Percentiles rank a stretch among this genome's conserved stretches.
Conservation (phyloP, 164 flowering plant genomes). For the Macadamia tetraphylla region DNA sequence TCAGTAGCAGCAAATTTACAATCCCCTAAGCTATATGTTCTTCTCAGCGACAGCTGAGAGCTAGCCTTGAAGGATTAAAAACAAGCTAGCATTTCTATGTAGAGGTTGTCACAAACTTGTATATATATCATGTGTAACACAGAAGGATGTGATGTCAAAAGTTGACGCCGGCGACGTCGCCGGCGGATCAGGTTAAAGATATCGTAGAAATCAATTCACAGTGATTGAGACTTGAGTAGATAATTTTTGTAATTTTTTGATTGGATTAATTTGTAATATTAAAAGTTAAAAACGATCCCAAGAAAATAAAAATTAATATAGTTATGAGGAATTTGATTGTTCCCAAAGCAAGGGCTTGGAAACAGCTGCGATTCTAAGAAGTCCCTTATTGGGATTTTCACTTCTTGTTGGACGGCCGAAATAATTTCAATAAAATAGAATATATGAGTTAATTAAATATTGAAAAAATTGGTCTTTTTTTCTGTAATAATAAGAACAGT, state of each 20-base stretch:
- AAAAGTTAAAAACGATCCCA: slow-evolving; percentile 47
- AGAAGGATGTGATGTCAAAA: slow-evolving; percentile 17
- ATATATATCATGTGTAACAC: slow-evolving; percentile 19
- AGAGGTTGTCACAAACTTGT: slow-evolving; percentile 13
- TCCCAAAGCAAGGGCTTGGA: slow-evolving; percentile 36
- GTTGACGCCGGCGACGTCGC: slow-evolving; percentile 87
- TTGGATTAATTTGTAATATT: slow-evolving; percentile 4
- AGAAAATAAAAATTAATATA: slow-evolving; percentile 21
- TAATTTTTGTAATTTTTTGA: background rate
- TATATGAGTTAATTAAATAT: background rate
- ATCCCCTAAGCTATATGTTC: background rate
- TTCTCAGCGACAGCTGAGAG: background rate
- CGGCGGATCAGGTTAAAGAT: slow-evolving; percentile 60
- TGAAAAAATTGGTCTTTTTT: background rate
- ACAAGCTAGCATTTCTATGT: slow-evolving; percentile 13
- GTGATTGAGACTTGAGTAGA: slow-evolving; percentile 20
- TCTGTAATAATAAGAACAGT: slow-evolving; percentile 7
- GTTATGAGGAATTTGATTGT: slow-evolving; percentile 38
- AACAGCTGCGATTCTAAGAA: slow-evolving; percentile 18
- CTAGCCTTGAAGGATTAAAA: background rate
- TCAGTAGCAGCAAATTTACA: no score
- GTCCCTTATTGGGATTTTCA: slow-evolving; percentile 38
- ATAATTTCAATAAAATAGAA: slow-evolving; percentile 6
- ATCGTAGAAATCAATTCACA: slow-evolving; percentile 54
- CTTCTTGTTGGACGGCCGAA: slow-evolving; percentile 16